Base-by-base conservation (phyloP, 768 basidiomycete genomes). In the Mycena capillaripes region DNA sequence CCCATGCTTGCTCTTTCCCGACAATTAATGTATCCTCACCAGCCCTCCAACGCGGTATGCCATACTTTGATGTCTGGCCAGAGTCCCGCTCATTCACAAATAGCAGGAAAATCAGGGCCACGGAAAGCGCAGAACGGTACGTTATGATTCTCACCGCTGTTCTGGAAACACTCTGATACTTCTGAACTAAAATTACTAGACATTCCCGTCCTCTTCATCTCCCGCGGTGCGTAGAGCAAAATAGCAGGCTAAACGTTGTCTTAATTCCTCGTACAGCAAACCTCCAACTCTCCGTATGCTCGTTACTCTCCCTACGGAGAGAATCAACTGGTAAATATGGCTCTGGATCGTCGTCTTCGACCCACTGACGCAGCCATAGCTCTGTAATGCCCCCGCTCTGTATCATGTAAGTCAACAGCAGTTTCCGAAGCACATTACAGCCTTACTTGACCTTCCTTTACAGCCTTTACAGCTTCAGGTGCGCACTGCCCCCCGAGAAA, bases 381-480 rank as follows among this genome's bases (percentile, higher is more conserved):
- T 27, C 1, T 16, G 16, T 38, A 38, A 9, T 40, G 10, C 19
- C 14, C 59, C 52, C 16, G 32, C 38, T 32, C 50, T 23, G 3
- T 63, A 66, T 14, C 70, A 42, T 11, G 70, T 71, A 32, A 56
- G 70, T 62, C 2, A 1, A 46, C 52, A 61, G 40, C 36, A 17
- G 3, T 57, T 17, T 70, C 9, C 34, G 50, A 59, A 60, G 21
- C 7, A 55, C 19, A 5, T 42, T 2, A 71, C 70, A 71, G 70
- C 70, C 58, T 71, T 50, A 56, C 4, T 17, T 42, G 21, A 57
- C 56, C 56, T 40, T n/a, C 46, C 32, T 53, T 52, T 59, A 16
- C n/a, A 19, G 36, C 56, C 38, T 55, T 32, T 46, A 66, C 70
- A 71, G 70, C 70, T 66, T 38, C 70, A 66, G 70, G 70, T 71